A percentile compares a stretch with the other conserved stretches of the same genome.
These are phyloP conservation scores for Fusarium paranaense DNA, from an alignment of 2,329 filamentous ascomycete genomes.

Conservation along the genomic window DNA sequence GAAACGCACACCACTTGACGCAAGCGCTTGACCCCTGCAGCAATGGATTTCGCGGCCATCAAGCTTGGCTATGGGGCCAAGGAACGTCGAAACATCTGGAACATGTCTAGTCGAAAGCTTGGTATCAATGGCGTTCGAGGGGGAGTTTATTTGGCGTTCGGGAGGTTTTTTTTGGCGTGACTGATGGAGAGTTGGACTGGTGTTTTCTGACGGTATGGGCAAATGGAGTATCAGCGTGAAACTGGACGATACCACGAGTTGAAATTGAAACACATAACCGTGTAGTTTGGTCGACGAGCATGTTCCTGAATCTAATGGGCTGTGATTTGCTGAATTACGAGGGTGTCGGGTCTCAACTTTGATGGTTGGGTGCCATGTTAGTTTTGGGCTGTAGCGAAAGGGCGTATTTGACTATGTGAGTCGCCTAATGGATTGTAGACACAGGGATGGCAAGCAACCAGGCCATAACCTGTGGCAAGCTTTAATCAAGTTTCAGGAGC, in stretches of 20 bases:
- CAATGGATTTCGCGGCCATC: background rate
- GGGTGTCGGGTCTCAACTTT: background rate
- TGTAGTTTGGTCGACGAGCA: background rate
- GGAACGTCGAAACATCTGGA: conserved; percentile 13
- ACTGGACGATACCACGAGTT: background rate
- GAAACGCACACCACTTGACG: conserved; percentile 1
- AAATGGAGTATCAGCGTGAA: background rate
- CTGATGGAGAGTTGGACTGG: background rate
- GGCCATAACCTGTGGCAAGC: background rate
- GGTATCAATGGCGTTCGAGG: background rate
- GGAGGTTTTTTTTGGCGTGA: background rate
- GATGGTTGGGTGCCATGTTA: background rate
- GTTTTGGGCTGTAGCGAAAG: background rate
- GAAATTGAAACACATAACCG: background rate
- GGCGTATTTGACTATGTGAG: background rate
- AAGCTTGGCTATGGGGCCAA: background rate
- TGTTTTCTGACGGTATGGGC: background rate
- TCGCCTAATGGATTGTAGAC: background rate
- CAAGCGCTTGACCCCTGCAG: conserved; percentile 4
- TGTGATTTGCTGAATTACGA: background rate
- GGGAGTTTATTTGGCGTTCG: background rate
- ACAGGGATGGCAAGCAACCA: background rate
- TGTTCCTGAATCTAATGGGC: background rate
- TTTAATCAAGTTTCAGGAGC: background rate
- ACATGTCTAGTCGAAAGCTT: conserved; percentile 32